A percentile compares a stretch with the other conserved stretches of the same genome.
These are phyloP conservation scores for Royoungia palumana DNA, from an alignment of 768 basidiomycete genomes.

Conservation along the genomic window DNA sequence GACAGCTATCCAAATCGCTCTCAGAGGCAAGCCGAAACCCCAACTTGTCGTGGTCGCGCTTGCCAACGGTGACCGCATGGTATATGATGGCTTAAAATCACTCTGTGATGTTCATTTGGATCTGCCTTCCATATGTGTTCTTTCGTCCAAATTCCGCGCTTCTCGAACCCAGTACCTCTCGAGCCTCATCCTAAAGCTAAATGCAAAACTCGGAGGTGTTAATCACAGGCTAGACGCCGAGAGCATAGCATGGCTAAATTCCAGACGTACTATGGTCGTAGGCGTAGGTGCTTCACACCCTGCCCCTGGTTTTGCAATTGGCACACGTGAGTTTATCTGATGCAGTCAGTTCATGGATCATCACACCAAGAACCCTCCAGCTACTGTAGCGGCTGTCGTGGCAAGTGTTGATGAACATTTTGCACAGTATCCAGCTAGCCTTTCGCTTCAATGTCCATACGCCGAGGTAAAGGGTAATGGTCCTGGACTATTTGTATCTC, in stretches of 20 bases:
- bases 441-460: slow-evolving; percentile 43
- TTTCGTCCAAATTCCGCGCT: slow-evolving; percentile 58
- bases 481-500: too few species aligned
- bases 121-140: slow-evolving; percentile 61
- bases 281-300: slow-evolving; percentile 69
- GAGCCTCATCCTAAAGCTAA: slow-evolving; percentile 46
- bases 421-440: slow-evolving; percentile 42
- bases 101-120: slow-evolving; percentile 43
- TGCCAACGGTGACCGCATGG: slow-evolving; percentile 36
- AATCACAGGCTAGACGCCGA: slow-evolving; percentile 38
- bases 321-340: slow-evolving; percentile 29
- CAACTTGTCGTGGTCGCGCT: slow-evolving; percentile 40
- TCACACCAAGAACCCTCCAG: neutral
- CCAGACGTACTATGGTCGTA: slow-evolving; percentile 44
- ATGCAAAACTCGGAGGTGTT: slow-evolving; percentile 48
- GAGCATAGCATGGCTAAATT: slow-evolving; percentile 33
- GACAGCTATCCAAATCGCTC: slow-evolving; percentile 33
- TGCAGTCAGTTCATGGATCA: neutral
- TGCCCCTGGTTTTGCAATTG: slow-evolving; percentile 54
- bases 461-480: slow-evolving; percentile 57
- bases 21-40: slow-evolving; percentile 37
- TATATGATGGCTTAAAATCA: slow-evolving; percentile 44
- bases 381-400: slow-evolving; percentile 48
- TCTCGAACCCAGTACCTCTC: slow-evolving; percentile 38
- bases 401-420: slow-evolving; percentile 40